phyloP scores from a whole-genome alignment of 2,329 filamentous ascomycete species.

The Talaromyces rugulosus region DNA sequence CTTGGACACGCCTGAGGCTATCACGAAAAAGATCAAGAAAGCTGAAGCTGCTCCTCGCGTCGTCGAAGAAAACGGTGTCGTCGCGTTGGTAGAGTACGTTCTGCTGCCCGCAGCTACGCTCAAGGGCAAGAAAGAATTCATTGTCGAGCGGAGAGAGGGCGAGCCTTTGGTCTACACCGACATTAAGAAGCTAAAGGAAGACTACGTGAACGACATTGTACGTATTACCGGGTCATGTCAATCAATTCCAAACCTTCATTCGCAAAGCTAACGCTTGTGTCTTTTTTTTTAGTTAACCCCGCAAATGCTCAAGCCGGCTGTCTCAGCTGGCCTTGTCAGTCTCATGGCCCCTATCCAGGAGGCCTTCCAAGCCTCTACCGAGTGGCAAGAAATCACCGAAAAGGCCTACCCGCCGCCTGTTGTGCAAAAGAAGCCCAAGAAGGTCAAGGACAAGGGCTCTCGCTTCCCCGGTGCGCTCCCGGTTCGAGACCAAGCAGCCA shows the following conservation, averaged over 20 bases:
- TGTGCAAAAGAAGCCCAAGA: constrained; percentile 67
- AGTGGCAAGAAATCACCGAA: constrained; percentile 74
- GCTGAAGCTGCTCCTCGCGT: constrained; percentile 72
- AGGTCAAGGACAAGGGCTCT: constrained; percentile 71
- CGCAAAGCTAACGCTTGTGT: constrained; percentile 10
- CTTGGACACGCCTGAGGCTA: constrained; percentile 70
- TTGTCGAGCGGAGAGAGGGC: constrained; percentile 59
- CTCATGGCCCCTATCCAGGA: constrained; percentile 74
- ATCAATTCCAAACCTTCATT: too few relatives aligned
- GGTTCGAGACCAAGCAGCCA: not conserved
- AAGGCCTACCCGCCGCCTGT: constrained; percentile 74
- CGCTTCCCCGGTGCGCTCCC: constrained; percentile 49
- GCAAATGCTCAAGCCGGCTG: constrained; percentile 81
- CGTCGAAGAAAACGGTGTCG: constrained; percentile 78
- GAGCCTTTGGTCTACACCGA: constrained; percentile 77
- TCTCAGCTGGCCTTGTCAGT: constrained; percentile 66
- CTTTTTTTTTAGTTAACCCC: constrained; percentile 61
- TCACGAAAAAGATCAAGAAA: constrained; percentile 81
- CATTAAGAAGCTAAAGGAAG: constrained; percentile 69
- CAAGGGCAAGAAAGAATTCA: constrained; percentile 57
- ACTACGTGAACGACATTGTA: constrained; percentile 76
- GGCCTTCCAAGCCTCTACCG: constrained; percentile 64
- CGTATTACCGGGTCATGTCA: constrained; percentile 24
- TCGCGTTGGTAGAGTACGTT: constrained; percentile 83
- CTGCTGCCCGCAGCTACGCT: constrained; percentile 62